A percentile compares a stretch with the other conserved stretches of the same genome.
phyloP scores from a whole-genome alignment of 2,329 filamentous ascomycete genomes.

The Epichloe sp. region DNA sequence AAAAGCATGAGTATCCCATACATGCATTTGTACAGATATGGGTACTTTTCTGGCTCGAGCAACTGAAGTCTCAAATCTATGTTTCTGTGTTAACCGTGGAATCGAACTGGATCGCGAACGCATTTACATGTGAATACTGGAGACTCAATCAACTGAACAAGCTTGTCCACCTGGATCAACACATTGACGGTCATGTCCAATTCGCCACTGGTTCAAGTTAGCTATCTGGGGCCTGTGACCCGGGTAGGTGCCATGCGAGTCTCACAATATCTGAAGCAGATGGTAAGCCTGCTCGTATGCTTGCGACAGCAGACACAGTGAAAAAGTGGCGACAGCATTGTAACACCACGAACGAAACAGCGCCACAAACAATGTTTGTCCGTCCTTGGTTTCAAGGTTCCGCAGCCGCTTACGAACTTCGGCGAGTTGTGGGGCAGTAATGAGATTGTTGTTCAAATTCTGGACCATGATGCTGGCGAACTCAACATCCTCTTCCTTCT shows the following conservation, averaged over 20 bases:
- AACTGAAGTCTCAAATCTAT: constrained; percentile 85
- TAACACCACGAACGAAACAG: constrained; percentile 97
- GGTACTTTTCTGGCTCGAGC: constrained; percentile 87
- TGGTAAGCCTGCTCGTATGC: constrained; percentile 98
- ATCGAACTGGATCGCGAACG: not conserved
- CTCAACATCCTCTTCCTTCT: constrained; percentile 95
- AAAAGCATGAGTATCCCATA: constrained; percentile 95
- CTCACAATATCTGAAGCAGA: constrained; percentile 84
- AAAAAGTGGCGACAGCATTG: constrained; percentile 96
- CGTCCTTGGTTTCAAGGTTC: constrained; percentile 87
- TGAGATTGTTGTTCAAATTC: constrained; percentile 97
- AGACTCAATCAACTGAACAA: constrained; percentile 91
- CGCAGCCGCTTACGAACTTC: constrained; percentile 82
- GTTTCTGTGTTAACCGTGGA: not conserved
- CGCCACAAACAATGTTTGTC: constrained; percentile 87
- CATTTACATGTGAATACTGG: constrained; percentile 88
- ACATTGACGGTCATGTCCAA: constrained; percentile 98
- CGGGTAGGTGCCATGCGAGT: constrained; percentile 2
- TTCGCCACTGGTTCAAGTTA: constrained; percentile 54
- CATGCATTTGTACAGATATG: constrained; percentile 92
- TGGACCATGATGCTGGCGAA: constrained; percentile 99
- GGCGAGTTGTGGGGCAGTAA: constrained; percentile 86
- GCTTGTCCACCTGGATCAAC: constrained; percentile 95
- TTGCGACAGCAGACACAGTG: constrained; percentile 84
- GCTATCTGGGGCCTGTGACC: not conserved